Base-by-base conservation (phyloP, 148 eudicot genomes). In the Fallopia convolvulus region DNA sequence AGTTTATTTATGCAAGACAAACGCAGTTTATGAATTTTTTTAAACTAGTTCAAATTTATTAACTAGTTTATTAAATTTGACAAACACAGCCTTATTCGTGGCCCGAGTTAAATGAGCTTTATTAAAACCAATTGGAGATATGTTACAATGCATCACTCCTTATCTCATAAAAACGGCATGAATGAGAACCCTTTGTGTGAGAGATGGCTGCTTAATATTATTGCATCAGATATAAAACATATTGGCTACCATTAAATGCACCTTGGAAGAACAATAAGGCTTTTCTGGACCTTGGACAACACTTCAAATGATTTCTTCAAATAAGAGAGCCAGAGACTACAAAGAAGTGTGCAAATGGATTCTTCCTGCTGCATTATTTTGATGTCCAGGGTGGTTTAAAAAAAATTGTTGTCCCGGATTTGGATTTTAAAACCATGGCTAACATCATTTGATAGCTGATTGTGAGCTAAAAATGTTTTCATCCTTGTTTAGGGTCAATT, bases 401-500 rank as follows among this genome's bases (percentile, higher is more conserved):
- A 52, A 13, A 52, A 18, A 5, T 17, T 20, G 66, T 7, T 23
- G 33, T 60, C 66, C 66, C 2, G 3, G 33, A 26, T 60, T 60
- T 60, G 66, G 66, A 60, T 21, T 21, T 60, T 60, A 60, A 3
- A 60, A 23, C 13, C 13, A 11, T 60, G 13, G 58, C 20, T 52
- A 60, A 60, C 66, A 21, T 21, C 66, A 60, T 60, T 9, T 58
- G 8, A 58, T 60, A 60, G 12, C 12, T 23, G 13, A 26, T 2
- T 75, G 53, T 75, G 77, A 75, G 23, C 70, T 76, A 42, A 42
- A 44, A 65, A 49, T 14, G 4, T 47, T 23, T 5, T 32, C 11
- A 26, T 78, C 47, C 60, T 40, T 78, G 53, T 83, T 55, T 85
- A 88, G 91, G 97, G 92, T 20, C 99, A 92, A 74, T 41, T 86